A percentile compares a stretch with the other conserved stretches of the same genome.
phyloP scores from a whole-genome alignment of 2,329 filamentous ascomycete genomes.

The Cryphonectria japonica region DNA sequence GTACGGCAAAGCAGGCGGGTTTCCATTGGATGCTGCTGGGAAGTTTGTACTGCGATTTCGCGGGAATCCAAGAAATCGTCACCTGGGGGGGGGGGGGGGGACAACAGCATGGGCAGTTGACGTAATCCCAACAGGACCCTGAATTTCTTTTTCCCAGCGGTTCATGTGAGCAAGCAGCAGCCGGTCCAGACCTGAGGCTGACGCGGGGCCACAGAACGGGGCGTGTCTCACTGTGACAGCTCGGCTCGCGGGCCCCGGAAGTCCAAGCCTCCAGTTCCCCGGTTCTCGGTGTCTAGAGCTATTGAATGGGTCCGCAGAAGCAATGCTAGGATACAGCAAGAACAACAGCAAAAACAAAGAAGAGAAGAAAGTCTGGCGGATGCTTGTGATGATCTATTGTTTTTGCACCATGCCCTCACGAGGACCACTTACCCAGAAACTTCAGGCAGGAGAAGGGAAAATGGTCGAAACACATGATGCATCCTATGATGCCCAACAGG shows the following conservation, averaged over 20 bases:
- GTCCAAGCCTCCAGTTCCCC: conserved; percentile 4
- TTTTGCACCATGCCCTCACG: background rate
- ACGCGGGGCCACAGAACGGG: conserved; percentile 3
- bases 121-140: conserved; percentile 13
- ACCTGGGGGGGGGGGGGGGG: background rate
- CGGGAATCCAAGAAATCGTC: background rate
- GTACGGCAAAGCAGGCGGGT: background rate
- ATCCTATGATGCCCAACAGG: background rate
- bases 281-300: background rate
- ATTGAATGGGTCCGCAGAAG: conserved; percentile 4
- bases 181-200: conserved; percentile 22
- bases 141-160: conserved; percentile 4
- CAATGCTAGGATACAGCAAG: background rate
- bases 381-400: background rate
- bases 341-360: background rate
- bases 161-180: conserved; percentile 25
- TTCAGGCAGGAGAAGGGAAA: background rate
- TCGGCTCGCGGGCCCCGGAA: conserved; percentile 18
- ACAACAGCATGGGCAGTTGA: conserved; percentile 4
- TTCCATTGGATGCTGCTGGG: background rate
- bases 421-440: background rate
- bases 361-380: background rate
- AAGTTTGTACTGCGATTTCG: background rate
- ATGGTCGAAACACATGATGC: background rate
- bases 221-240: conserved; percentile 15